These are phyloP conservation scores for Melampsora abietis-canadensis DNA, from an alignment of 1,284 basidiomycete species.

Conservation along the genomic window DNA sequence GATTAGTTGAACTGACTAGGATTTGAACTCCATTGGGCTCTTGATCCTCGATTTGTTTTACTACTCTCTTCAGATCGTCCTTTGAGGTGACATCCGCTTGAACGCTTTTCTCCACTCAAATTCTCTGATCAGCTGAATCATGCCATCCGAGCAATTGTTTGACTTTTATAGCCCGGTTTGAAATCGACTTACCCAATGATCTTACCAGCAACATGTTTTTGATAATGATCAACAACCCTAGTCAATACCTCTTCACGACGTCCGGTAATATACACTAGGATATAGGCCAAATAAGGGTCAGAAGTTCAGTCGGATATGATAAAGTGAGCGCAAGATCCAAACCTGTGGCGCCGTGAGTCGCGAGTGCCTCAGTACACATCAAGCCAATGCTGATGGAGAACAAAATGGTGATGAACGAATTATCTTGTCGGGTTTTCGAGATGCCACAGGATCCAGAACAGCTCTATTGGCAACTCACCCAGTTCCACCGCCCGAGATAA, in stretches of 20 bases:
- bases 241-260: constrained; percentile 32
- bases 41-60: constrained; percentile 23
- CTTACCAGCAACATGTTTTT: constrained; percentile 26
- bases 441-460: neutral
- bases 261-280: constrained; percentile 29
- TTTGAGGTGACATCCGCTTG: constrained; percentile 35
- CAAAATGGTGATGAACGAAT: neutral
- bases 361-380: constrained; percentile 36
- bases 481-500: constrained; percentile 36
- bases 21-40: constrained; percentile 37
- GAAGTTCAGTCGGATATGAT: too few relatives aligned
- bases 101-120: constrained; percentile 7
- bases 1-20: constrained; percentile 1
- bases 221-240: constrained; percentile 32
- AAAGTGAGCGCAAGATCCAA: neutral
- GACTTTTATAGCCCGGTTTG: neutral
- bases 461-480: constrained; percentile 11
- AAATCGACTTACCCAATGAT: constrained; percentile 27
- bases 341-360: constrained; percentile 38
- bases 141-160: neutral
- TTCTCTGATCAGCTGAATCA: neutral
- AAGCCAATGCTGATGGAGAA: constrained; percentile 30
- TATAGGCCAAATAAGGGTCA: too few relatives aligned
- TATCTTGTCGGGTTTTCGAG: too few relatives aligned
- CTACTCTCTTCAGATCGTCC: constrained; percentile 29